These are phyloP conservation scores for Lactarius evosmus DNA, from an alignment of 768 basidiomycete genomes.

Conservation along the genomic window DNA sequence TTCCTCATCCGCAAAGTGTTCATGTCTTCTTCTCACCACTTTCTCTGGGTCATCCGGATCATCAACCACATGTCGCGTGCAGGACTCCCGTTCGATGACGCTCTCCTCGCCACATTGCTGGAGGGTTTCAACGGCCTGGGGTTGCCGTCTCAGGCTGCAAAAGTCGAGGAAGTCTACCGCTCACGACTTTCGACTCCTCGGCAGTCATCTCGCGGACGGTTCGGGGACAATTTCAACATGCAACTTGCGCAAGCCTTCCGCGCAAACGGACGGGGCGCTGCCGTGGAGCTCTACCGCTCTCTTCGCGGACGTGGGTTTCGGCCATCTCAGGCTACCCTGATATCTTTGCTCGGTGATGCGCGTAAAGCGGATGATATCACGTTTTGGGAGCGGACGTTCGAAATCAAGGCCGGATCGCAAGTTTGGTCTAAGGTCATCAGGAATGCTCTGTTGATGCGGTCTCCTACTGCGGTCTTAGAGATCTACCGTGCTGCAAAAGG, in stretches of 20 bases:
- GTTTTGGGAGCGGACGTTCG: slow-evolving; percentile 42
- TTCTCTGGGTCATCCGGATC: slow-evolving; percentile 15
- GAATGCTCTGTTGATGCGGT: slow-evolving; percentile 44
- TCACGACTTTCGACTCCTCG: neutral
- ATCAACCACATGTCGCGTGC: slow-evolving; percentile 20
- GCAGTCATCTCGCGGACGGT: neutral
- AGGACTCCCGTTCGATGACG: slow-evolving; percentile 26
- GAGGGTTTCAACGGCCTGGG: slow-evolving; percentile 27
- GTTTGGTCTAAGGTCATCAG: slow-evolving; percentile 57
- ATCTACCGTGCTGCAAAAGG: slow-evolving; percentile 49
- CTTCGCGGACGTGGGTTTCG: slow-evolving; percentile 18
- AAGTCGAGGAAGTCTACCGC: slow-evolving; percentile 25
- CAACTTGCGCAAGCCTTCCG: slow-evolving; percentile 17
- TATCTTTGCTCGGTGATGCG: slow-evolving; percentile 16
- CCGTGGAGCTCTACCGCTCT: slow-evolving; percentile 8
- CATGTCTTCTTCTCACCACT: slow-evolving; percentile 27
- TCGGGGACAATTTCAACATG: slow-evolving; percentile 13
- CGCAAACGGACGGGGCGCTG: slow-evolving; percentile 2
- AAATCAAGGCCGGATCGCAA: slow-evolving; percentile 39
- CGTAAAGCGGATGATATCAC: slow-evolving; percentile 11
- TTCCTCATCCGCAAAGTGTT: slow-evolving; percentile 48
- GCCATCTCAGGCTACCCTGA: slow-evolving; percentile 23
- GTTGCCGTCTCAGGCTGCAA: slow-evolving; percentile 17
- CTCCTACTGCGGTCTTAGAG: slow-evolving; percentile 42
- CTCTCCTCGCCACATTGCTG: slow-evolving; percentile 22